Percentiles rank a stretch among this genome's conserved stretches.
phyloP scores from a whole-genome alignment of 192 early-diverging fungal species.

The Diversispora eburnea region DNA sequence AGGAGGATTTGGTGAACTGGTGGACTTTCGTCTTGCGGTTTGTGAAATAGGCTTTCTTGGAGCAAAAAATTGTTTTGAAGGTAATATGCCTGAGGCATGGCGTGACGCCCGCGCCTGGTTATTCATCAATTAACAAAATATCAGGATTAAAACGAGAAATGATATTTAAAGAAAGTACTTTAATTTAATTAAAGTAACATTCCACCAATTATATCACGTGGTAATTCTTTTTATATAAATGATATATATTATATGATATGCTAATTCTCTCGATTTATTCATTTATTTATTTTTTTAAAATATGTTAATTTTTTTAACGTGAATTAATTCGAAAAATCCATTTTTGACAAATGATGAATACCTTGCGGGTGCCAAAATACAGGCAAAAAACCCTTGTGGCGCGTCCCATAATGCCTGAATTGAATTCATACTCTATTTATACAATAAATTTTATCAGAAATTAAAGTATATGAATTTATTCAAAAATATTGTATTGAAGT shows the following conservation, averaged over 20 bases:
- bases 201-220: too few species aligned
- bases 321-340: neutral
- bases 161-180: too few species aligned
- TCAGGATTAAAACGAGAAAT: too few species aligned
- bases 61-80: constrained; percentile 30
- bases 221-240: too few species aligned
- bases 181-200: too few species aligned
- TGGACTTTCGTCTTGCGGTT: neutral
- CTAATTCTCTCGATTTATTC: constrained; percentile 69
- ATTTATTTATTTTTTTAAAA: neutral
- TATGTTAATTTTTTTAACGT: neutral
- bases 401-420: constrained; percentile 83
- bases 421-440: too few species aligned
- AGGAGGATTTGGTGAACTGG: neutral
- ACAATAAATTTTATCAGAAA: too few species aligned
- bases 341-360: constrained; percentile 26
- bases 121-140: neutral
- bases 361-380: constrained; percentile 94
- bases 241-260: constrained; percentile 89
- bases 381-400: constrained; percentile 89
- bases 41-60: constrained; percentile 23
- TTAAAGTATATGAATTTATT: too few species aligned
- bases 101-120: constrained; percentile 19
- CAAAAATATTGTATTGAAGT: too few species aligned
- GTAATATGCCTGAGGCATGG: constrained; percentile 27